These are phyloP conservation scores for Castanea crenata DNA, from an alignment of 306 rosid species.

Conservation along the genomic window DNA sequence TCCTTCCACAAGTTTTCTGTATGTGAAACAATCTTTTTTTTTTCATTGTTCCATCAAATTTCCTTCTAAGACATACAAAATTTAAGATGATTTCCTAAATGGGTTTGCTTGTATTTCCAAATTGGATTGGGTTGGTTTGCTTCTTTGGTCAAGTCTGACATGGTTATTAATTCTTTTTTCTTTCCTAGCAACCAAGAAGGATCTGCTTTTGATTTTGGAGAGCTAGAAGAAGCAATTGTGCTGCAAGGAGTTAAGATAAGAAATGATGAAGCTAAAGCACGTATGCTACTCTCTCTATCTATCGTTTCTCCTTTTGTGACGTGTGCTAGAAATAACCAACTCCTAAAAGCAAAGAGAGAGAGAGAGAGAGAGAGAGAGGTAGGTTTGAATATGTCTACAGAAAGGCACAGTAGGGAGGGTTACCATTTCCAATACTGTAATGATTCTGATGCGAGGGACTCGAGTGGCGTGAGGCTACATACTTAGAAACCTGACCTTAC, in stretches of 20 bases:
- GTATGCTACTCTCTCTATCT: constrained; percentile 29
- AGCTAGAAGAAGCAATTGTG: constrained; percentile 87
- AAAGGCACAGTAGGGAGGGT: constrained; percentile 18
- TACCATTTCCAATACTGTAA: constrained; percentile 51
- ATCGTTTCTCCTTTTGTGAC: constrained; percentile 33
- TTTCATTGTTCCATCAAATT: background rate
- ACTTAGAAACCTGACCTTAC: constrained; percentile 50
- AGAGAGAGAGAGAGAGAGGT: constrained; percentile 5
- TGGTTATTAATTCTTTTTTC: constrained; percentile 1
- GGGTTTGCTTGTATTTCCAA: background rate
- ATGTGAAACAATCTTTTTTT: constrained; percentile 25
- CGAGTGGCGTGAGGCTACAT: constrained; percentile 60
- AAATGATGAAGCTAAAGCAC: constrained; percentile 82
- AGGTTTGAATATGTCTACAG: constrained; percentile 50
- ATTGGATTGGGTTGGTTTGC: constrained; percentile 11
- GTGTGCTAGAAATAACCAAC: constrained; percentile 45
- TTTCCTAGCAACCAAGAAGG: constrained; percentile 61
- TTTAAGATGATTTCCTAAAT: background rate
- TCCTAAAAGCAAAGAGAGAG: constrained; percentile 27
- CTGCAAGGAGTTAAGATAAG: constrained; percentile 66
- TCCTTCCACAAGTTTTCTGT: constrained; percentile 64
- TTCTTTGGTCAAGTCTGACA: background rate
- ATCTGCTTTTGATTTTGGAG: constrained; percentile 81
- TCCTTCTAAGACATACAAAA: background rate
- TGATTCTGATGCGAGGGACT: constrained; percentile 47